Conservation (phyloP, 306 rosid genomes). For the Canavalia gladiata region DNA sequence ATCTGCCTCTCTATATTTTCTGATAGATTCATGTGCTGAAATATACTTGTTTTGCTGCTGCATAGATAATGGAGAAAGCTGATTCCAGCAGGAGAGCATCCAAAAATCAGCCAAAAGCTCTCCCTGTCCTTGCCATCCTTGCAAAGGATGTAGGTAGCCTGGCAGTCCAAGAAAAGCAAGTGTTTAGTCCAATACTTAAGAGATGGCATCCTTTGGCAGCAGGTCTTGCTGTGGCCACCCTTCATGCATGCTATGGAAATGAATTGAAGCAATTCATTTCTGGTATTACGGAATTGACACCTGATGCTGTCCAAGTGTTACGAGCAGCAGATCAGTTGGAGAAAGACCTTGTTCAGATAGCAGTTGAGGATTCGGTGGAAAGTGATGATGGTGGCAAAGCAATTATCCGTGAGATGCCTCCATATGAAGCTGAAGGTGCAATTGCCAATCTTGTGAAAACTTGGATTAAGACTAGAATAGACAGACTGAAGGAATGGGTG, state of each 20-base stretch:
- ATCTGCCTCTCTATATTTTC: conserved; percentile 17
- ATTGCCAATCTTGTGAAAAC: conserved; percentile 91
- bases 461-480: conserved; percentile 92
- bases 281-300: conserved; percentile 86
- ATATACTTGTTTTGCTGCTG: conserved; percentile 45
- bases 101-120: conserved; percentile 86
- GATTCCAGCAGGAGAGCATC: conserved; percentile 98
- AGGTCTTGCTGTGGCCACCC: conserved; percentile 97
- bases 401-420: conserved; percentile 99
- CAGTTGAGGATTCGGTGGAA: conserved; percentile 95
- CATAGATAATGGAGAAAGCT: conserved; percentile 94
- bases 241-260: conserved; percentile 90
- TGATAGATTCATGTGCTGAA: conserved; percentile 44
- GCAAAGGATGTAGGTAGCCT: conserved; percentile 95
- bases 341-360: conserved; percentile 96
- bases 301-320: conserved; percentile 94
- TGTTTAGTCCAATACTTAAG: conserved; percentile 93
- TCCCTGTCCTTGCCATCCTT: conserved; percentile 90
- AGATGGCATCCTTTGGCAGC: conserved; percentile 98
- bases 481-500: conserved; percentile 91
- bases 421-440: conserved; percentile 92
- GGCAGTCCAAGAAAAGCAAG: conserved; percentile 80
- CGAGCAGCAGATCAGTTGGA: conserved; percentile 97
- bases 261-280: conserved; percentile 91
- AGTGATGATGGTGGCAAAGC: conserved; percentile 99